Percentiles rank a stretch among this genome's conserved stretches.
Conservation (phyloP, 2,329 filamentous ascomycete species). For the Sporothrix protearum region DNA sequence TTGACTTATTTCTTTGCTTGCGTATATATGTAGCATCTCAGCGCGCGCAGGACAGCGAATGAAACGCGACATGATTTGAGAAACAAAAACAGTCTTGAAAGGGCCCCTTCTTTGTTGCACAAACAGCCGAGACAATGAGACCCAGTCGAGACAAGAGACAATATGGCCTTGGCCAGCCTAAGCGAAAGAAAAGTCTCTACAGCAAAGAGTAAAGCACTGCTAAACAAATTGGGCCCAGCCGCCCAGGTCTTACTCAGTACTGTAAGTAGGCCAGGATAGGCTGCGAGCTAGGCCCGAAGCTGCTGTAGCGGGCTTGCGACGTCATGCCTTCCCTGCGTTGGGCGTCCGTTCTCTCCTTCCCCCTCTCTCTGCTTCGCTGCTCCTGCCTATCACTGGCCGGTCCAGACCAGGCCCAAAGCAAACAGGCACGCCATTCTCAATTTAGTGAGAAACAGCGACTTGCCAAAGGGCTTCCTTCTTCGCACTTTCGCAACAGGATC, state of each 20-base stretch:
- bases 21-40: neutral
- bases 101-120: neutral
- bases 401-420: slow-evolving; percentile 5
- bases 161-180: neutral
- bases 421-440: slow-evolving; percentile 16
- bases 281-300: neutral
- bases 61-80: neutral
- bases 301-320: slow-evolving; percentile 14
- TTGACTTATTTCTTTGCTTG: neutral
- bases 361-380: neutral
- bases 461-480: neutral
- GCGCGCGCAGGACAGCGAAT: neutral
- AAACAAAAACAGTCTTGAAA: neutral
- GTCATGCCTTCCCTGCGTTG: slow-evolving; percentile 17
- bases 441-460: neutral
- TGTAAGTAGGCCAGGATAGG: neutral
- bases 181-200: neutral
- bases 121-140: neutral
- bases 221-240: neutral
- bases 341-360: neutral
- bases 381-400: neutral
- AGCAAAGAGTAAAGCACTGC: neutral
- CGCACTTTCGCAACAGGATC: neutral
- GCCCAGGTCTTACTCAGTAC: neutral
- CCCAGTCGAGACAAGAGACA: neutral